phyloP scores from a whole-genome alignment of 2,329 filamentous ascomycete genomes.

The Coniochaeta ligniaria region DNA sequence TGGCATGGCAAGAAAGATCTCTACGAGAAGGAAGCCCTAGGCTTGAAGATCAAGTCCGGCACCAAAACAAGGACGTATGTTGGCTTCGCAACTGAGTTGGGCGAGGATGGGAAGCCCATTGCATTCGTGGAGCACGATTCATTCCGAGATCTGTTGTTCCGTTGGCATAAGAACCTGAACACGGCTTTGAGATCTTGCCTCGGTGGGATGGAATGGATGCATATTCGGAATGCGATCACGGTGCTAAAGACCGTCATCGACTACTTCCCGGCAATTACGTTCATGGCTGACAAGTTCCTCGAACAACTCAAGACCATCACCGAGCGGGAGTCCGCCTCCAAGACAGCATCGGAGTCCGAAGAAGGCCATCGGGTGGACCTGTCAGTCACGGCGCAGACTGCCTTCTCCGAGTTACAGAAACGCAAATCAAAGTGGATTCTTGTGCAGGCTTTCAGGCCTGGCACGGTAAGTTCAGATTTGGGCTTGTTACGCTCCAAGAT shows the following conservation, averaged over 20 bases:
- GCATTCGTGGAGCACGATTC: conserved; percentile 75
- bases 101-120: conserved; percentile 62
- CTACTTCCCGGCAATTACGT: conserved; percentile 82
- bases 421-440: conserved; percentile 63
- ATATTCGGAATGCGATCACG: conserved; percentile 92
- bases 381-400: conserved; percentile 64
- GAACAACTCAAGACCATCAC: conserved; percentile 60
- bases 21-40: conserved; percentile 80
- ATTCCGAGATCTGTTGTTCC: conserved; percentile 78
- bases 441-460: conserved; percentile 65
- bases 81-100: conserved; percentile 72
- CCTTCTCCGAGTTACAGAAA: conserved; percentile 63
- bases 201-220: conserved; percentile 85
- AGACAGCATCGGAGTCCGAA: conserved; percentile 30
- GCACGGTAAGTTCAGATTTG: conserved; percentile 41
- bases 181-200: conserved; percentile 76
- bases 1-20: conserved; percentile 75
- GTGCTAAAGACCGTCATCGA: conserved; percentile 75
- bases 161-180: conserved; percentile 83
- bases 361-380: conserved; percentile 64
- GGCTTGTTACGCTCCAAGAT: background rate
- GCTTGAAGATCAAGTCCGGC: conserved; percentile 27
- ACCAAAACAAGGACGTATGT: conserved; percentile 49
- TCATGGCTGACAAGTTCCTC: conserved; percentile 67
- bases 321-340: conserved; percentile 48